These are phyloP conservation scores for Penicillium desertorum DNA, from an alignment of 495 filamentous ascomycete species.

Conservation along the genomic window DNA sequence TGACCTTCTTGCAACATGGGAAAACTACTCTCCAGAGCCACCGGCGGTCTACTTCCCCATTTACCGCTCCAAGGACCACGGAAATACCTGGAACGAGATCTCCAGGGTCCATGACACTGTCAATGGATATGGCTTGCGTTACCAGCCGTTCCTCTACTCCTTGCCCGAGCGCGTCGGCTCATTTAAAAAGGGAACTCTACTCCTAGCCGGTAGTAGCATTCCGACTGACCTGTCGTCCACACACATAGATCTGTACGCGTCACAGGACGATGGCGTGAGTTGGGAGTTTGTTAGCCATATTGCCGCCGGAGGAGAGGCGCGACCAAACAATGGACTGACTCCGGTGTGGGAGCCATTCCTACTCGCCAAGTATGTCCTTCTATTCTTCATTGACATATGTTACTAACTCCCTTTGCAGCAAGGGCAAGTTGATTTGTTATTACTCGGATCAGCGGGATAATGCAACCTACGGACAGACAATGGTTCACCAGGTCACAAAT, in stretches of 20 bases:
- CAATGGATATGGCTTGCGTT: conserved; percentile 63
- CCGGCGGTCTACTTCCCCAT: conserved; percentile 63
- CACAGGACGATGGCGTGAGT: conserved; percentile 54
- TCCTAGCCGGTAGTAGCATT: conserved; percentile 63
- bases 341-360: conserved; percentile 74
- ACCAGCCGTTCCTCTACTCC: conserved; percentile 67
- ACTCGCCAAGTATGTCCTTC: conserved; percentile 42
- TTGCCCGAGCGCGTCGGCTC: conserved; percentile 55
- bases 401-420: conserved; percentile 27
- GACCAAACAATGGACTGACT: conserved; percentile 60
- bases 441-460: conserved; percentile 69
- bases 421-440: conserved; percentile 59
- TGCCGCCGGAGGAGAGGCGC: conserved; percentile 60
- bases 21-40: conserved; percentile 59
- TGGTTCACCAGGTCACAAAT: conserved; percentile 58
- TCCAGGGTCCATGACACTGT: conserved; percentile 60
- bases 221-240: conserved; percentile 61
- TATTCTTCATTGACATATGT: background rate
- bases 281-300: conserved; percentile 68
- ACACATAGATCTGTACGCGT: conserved; percentile 67
- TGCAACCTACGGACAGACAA: conserved; percentile 62
- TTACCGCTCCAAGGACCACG: conserved; percentile 60
- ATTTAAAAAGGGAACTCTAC: conserved; percentile 58
- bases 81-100: conserved; percentile 61
- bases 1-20: conserved; percentile 54